Evolutionary conservation across 345 rosid species (phyloP).

Genomic region (Acer saccharum): DNA sequence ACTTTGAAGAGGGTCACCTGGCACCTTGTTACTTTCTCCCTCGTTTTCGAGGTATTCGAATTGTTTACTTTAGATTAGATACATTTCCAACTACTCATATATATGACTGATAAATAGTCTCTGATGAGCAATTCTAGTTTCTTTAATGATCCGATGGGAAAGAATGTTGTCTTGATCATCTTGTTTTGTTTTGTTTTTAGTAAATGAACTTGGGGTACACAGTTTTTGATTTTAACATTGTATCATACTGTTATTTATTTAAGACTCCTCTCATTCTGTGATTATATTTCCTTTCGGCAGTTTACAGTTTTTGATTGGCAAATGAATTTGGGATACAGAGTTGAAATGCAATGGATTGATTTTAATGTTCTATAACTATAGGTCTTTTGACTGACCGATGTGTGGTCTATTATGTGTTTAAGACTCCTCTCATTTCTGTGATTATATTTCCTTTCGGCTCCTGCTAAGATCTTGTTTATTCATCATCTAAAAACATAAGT

Average conservation of each 20-base stretch:
- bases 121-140: too few species aligned
- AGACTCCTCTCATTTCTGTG: neutral
- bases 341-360: neutral
- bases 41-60: slow-evolving; percentile 69
- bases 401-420: neutral
- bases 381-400: slow-evolving; percentile 2
- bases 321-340: too few species aligned
- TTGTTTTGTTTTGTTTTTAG: too few species aligned
- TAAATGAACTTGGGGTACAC: too few species aligned
- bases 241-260: neutral
- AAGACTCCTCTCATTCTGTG: neutral
- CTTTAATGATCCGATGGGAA: neutral
- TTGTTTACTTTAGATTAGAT: neutral
- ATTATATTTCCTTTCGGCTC: neutral
- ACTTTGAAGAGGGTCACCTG: slow-evolving; percentile 65
- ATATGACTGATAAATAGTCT: neutral
- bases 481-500: neutral
- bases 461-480: neutral
- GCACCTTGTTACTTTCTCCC: slow-evolving; percentile 61
- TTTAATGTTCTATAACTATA: neutral
- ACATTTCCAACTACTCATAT: too few species aligned
- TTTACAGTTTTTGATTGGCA: neutral
- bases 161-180: neutral
- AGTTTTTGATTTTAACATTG: neutral
- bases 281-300: neutral